phyloP scores from a whole-genome alignment of 2,329 filamentous ascomycete species.

The Sarocladium kiliense region DNA sequence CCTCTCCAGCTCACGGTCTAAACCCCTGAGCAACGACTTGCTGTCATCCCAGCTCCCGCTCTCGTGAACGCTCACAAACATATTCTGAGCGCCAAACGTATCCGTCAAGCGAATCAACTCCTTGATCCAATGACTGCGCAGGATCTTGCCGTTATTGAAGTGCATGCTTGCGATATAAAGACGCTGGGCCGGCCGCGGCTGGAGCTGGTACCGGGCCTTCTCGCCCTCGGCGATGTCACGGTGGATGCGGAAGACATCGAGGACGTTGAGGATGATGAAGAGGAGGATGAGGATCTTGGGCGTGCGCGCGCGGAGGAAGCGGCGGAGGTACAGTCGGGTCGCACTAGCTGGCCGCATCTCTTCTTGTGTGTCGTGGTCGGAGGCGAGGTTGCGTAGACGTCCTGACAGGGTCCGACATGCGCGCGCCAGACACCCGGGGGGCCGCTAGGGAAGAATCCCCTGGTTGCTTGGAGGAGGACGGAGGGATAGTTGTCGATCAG shows the following conservation, averaged over 20 bases:
- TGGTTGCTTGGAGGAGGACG: not conserved
- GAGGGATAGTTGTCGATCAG: not conserved
- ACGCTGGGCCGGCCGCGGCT: slow-evolving; percentile 24
- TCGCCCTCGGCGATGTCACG: slow-evolving; percentile 24
- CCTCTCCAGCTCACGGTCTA: slow-evolving; percentile 49
- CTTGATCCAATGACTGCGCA: slow-evolving; percentile 57
- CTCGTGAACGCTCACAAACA: slow-evolving; percentile 64
- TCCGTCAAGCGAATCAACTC: slow-evolving; percentile 53
- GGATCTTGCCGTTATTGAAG: slow-evolving; percentile 59
- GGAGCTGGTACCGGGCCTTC: slow-evolving; percentile 13
- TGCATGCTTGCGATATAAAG: slow-evolving; percentile 67
- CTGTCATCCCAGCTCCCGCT: slow-evolving; percentile 66
- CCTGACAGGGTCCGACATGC: slow-evolving; percentile 6
- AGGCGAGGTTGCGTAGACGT: not conserved
- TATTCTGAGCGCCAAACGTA: slow-evolving; percentile 55
- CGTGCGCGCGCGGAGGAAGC: slow-evolving; percentile 29
- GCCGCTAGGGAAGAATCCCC: not conserved
- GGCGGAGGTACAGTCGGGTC: slow-evolving; percentile 29
- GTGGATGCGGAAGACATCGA: slow-evolving; percentile 34
- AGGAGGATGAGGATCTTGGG: slow-evolving; percentile 28
- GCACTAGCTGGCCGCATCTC: slow-evolving; percentile 16
- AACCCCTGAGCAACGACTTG: slow-evolving; percentile 52
- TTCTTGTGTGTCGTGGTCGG: slow-evolving; percentile 15
- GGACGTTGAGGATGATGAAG: slow-evolving; percentile 29
- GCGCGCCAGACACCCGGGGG: not conserved